These are phyloP conservation scores for Pleurotus sapidus DNA, from an alignment of 768 basidiomycete species.

Conservation along the genomic window DNA sequence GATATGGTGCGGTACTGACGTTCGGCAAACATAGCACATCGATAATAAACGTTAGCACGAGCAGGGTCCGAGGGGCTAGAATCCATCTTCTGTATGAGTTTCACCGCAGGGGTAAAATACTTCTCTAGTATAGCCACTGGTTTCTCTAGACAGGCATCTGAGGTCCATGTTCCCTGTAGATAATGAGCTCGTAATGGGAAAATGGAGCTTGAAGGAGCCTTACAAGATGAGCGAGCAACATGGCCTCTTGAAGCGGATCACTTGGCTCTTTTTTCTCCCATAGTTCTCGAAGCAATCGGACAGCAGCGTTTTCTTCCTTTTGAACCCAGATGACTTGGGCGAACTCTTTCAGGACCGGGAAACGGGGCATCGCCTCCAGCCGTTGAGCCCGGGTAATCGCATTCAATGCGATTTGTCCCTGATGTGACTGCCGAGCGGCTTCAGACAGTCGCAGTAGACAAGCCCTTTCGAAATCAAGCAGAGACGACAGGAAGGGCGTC, in stretches of 20 bases:
- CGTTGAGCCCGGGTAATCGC: constrained; percentile 74
- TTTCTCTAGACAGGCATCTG: constrained; percentile 81
- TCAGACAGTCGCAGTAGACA: constrained; percentile 72
- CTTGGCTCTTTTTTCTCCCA: constrained; percentile 19
- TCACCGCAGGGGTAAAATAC: constrained; percentile 69
- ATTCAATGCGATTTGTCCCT: constrained; percentile 83
- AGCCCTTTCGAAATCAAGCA: constrained; percentile 61
- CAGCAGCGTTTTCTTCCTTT: constrained; percentile 80
- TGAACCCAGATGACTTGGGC: constrained; percentile 89
- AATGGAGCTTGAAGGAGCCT: constrained; percentile 18
- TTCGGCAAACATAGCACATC: constrained; percentile 90
- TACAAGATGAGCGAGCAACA: constrained; percentile 65
- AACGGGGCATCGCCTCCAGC: constrained; percentile 41
- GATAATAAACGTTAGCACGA: constrained; percentile 64
- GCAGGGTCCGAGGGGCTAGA: constrained; percentile 18
- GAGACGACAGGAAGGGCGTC: constrained; percentile 45
- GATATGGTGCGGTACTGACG: constrained; percentile 73
- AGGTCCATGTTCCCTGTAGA: constrained; percentile 83
- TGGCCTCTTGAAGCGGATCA: constrained; percentile 20
- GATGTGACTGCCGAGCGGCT: constrained; percentile 65
- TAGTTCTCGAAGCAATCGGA: constrained; percentile 60
- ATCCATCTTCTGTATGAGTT: constrained; percentile 21
- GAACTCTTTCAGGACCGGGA: constrained; percentile 73
- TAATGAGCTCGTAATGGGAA: not conserved
- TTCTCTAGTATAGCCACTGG: constrained; percentile 64